These are phyloP conservation scores for Limonium bicolor DNA, from an alignment of 148 eudicot species.

Conservation along the genomic window DNA sequence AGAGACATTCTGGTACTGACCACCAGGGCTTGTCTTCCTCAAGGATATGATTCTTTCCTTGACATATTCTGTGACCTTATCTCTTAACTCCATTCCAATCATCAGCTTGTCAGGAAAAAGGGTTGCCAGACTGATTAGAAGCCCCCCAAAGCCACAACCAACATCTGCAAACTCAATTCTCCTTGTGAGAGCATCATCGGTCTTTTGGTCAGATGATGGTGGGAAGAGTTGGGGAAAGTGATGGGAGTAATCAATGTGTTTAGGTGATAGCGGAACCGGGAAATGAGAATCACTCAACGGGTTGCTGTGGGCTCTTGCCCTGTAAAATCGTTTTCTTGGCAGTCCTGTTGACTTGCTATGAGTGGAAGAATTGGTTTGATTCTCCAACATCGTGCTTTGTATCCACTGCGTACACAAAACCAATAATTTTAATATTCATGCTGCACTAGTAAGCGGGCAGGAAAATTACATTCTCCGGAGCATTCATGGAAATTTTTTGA, in stretches of 20 bases:
- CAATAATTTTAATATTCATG: no score
- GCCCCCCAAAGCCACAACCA: conserved; percentile 96
- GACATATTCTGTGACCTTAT: conserved; percentile 87
- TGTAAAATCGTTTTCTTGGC: conserved; percentile 82
- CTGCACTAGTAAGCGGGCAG: no score
- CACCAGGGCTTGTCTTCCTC: conserved; percentile 52
- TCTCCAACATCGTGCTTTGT: conserved; percentile 34
- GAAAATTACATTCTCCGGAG: no score
- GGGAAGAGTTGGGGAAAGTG: conserved; percentile 54
- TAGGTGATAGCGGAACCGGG: conserved; percentile 75
- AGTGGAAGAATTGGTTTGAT: conserved; percentile 29
- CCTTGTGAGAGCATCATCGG: conserved; percentile 12
- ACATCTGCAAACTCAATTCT: conserved; percentile 81
- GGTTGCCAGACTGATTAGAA: conserved; percentile 60
- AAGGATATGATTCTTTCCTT: conserved; percentile 70
- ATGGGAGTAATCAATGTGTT: conserved; percentile 50
- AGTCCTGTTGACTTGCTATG: conserved; percentile 63
- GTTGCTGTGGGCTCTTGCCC: conserved; percentile 93
- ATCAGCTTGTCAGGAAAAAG: conserved; percentile 66
- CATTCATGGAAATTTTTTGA: no score
- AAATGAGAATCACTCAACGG: conserved; percentile 94
- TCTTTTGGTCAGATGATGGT: conserved; percentile 22
- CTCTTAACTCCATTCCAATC: conserved; percentile 97
- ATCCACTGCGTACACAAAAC: no score
- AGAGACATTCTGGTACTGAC: conserved; percentile 70